Base-by-base conservation (phyloP, 164 flowering plant genomes). In the Tetracentron sinense region DNA sequence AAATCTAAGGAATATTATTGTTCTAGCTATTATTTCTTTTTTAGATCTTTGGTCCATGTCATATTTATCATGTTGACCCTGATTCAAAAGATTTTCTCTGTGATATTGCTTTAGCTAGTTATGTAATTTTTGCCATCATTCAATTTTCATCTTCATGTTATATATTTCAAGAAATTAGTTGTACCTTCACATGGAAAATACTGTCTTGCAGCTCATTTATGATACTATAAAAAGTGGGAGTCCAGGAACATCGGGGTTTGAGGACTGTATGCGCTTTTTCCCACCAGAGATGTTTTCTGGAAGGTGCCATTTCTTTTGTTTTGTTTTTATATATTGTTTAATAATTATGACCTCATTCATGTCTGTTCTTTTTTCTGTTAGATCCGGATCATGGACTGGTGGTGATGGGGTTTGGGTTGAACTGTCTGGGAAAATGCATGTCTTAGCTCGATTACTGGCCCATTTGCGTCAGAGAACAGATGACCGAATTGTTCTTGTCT, bases 321-420 rank as follows among this genome's bases (percentile, higher is more conserved):
- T 28, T 27, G 61, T 42, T 38, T 44, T 22, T 38, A 22, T 17
- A 42, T 19, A 19, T n/a, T 48, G 14, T 23, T 69, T 52, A 27
- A 67, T 46, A 2, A 28, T 31, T 62, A 38, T 42, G 50, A 26
- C 53, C 16, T 29, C 46, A 58, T 14, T 38, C 26, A 20, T 62
- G n/a, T 42, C 33, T 44, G 7, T 56, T 60, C 47, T 42, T 67
- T 64, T 6, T 48, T 54, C 29, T 78, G 69, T 57, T 64, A 95
- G 99, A 74, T 89, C 97, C 65, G 97, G 99, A 63, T 69, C 92
- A 71, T 92, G 99, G 99, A 84, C 82, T 70, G 97, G 97, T 56
- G 99, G 97, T 61, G 83, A 84, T 79, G 99, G 99, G 25, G 75
- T 78, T 30, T 95, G 99, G 97, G 97, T 95, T 69, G 99, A 95